Conservation (phyloP, 441 rosid species). For the Syzygium malaccense region DNA sequence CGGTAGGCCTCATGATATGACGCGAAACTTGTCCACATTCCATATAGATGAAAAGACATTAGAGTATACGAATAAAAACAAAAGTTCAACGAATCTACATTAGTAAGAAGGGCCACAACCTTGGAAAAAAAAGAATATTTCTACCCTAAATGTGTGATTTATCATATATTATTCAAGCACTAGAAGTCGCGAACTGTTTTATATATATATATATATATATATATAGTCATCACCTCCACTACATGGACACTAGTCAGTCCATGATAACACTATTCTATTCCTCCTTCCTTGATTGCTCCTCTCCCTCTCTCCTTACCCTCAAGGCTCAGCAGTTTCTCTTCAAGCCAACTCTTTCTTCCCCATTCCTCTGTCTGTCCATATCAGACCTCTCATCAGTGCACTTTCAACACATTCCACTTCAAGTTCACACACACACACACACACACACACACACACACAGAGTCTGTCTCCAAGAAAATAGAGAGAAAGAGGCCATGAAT, state of each 20-base stretch:
- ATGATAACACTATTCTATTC: constrained; percentile 21
- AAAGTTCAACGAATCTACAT: constrained; percentile 13
- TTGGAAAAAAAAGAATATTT: not conserved
- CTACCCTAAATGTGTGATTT: not conserved
- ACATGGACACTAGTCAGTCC: constrained; percentile 22
- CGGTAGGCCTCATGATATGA: not conserved
- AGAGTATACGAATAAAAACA: not conserved
- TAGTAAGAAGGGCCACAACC: not conserved
- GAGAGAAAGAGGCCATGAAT: constrained; percentile 23
- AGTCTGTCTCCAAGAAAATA: not conserved
- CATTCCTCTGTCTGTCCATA: constrained; percentile 30
- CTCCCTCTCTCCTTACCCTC: constrained; percentile 12
- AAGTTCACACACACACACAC: not conserved
- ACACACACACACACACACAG: not conserved
- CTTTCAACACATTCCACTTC: not conserved
- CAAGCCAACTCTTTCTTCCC: constrained; percentile 11
- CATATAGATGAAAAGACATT: not conserved
- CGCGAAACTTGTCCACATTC: not conserved
- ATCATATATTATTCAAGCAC: constrained; percentile 7
- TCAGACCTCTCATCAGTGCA: not conserved
- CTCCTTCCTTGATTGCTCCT: constrained; percentile 2
- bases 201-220: constrained; percentile 9
- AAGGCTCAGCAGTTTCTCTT: not conserved
- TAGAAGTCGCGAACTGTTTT: constrained; percentile 8
- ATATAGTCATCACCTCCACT: constrained; percentile 7